Conservation (phyloP, 129 eudicot species). For the Pittosporum tobira region DNA sequence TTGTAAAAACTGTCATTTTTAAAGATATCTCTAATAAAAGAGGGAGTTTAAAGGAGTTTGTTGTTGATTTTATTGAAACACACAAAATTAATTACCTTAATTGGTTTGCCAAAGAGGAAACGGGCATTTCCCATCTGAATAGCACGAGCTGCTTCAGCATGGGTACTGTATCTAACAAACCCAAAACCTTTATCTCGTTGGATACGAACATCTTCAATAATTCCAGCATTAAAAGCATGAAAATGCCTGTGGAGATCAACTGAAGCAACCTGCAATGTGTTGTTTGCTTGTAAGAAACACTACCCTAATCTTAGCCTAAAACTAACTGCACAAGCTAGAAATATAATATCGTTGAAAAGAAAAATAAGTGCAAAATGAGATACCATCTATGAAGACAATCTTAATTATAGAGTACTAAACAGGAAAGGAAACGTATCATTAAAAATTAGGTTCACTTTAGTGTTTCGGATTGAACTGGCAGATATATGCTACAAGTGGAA, state of each 20-base stretch:
- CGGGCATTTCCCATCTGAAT: slow-evolving; percentile 67
- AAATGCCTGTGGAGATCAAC: slow-evolving; percentile 81
- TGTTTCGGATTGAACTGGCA: no score
- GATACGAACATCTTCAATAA: slow-evolving; percentile 76
- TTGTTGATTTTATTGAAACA: no score
- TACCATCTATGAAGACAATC: no score
- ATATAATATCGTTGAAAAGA: no score
- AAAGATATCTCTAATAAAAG: no score
- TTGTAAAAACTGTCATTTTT: no score
- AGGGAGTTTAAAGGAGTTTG: not conserved
- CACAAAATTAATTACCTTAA: slow-evolving; percentile 50
- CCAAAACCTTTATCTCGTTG: slow-evolving; percentile 84
- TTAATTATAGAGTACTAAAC: no score
- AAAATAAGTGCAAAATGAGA: no score
- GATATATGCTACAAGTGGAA: no score
- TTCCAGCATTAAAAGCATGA: slow-evolving; percentile 72
- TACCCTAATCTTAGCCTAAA: not conserved
- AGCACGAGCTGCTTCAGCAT: slow-evolving; percentile 76
- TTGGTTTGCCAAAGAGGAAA: slow-evolving; percentile 55
- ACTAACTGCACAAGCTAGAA: no score
- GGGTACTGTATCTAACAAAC: slow-evolving; percentile 61
- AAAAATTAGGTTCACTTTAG: no score
- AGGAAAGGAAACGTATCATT: no score
- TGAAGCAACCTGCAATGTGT: slow-evolving; percentile 58
- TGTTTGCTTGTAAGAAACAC: not conserved